Conservation (phyloP, 78 protist species). For the Pelomyxa schiedti region DNA sequence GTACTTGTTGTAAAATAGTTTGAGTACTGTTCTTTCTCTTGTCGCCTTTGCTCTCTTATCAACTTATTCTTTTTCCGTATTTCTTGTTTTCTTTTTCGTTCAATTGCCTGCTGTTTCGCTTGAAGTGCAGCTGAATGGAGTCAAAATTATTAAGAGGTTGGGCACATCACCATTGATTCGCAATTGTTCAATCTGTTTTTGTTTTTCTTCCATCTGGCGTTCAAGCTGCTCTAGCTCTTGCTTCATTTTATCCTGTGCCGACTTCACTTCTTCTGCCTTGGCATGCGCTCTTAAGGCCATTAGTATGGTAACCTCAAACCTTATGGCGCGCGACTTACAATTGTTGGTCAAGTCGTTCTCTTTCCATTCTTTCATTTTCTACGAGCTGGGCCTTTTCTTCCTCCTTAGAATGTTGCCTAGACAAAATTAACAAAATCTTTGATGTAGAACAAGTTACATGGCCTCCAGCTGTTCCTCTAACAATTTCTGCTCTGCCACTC, state of each 20-base stretch:
- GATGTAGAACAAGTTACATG: not conserved
- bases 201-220: not conserved
- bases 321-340: too few species aligned
- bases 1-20: not conserved
- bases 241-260: not conserved
- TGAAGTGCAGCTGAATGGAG: too few species aligned
- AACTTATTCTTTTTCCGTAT: not conserved
- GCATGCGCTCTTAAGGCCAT: too few species aligned
- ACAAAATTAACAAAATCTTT: not conserved
- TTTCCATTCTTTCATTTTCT: not conserved
- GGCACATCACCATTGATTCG: too few species aligned
- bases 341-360: too few species aligned
- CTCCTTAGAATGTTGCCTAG: not conserved
- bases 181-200: not conserved
- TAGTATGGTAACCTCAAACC: too few species aligned
- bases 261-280: not conserved
- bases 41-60: not conserved
- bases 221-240: not conserved
- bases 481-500: not conserved
- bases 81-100: not conserved
- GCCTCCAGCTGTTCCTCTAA: not conserved
- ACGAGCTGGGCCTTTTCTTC: conserved; percentile 1
- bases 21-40: not conserved
- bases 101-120: not conserved
- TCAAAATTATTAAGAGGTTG: too few species aligned